Percentiles rank a stretch among this genome's conserved stretches.
phyloP scores from a whole-genome alignment of 2,329 filamentous ascomycete genomes.

The Hyphodiscus sp. region DNA sequence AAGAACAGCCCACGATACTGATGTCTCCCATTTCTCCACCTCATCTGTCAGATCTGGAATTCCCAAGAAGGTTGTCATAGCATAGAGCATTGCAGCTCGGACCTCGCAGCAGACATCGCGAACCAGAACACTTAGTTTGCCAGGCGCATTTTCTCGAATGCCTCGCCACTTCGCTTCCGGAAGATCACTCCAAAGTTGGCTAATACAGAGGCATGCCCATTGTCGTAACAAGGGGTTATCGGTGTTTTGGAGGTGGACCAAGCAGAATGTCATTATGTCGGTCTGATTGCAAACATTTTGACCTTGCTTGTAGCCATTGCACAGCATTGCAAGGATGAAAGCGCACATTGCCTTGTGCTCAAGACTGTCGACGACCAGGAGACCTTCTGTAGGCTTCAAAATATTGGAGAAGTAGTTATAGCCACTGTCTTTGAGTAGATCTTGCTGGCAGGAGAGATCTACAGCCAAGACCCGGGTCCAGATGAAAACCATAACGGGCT shows the following conservation, averaged over 20 bases:
- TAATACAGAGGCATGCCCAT: constrained; percentile 93
- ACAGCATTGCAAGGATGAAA: constrained; percentile 95
- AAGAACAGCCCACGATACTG: constrained; percentile 79
- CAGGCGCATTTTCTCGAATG: constrained; percentile 76
- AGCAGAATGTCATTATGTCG: constrained; percentile 83
- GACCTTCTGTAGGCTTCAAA: constrained; percentile 72
- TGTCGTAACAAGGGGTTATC: constrained; percentile 86
- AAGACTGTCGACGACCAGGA: constrained; percentile 80
- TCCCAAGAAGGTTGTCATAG: constrained; percentile 87
- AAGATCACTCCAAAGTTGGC: constrained; percentile 87
- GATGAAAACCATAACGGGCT: constrained; percentile 99
- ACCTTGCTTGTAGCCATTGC: constrained; percentile 87
- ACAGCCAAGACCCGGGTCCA: constrained; percentile 96
- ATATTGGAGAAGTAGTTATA: constrained; percentile 96
- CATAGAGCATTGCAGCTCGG: constrained; percentile 85
- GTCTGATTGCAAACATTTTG: constrained; percentile 87
- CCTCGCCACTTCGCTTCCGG: constrained; percentile 93
- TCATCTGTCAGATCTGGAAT: constrained; percentile 90
- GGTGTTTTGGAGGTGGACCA: constrained; percentile 75
- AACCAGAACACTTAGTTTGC: constrained; percentile 71
- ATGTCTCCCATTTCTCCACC: constrained; percentile 84
- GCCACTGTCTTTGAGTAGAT: constrained; percentile 92
- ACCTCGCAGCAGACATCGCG: constrained; percentile 89
- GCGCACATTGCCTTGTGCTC: constrained; percentile 99
- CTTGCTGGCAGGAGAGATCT: constrained; percentile 86